These are phyloP conservation scores for Barnettozyma pratensis DNA, from an alignment of 805 yeast species.

Conservation along the genomic window DNA sequence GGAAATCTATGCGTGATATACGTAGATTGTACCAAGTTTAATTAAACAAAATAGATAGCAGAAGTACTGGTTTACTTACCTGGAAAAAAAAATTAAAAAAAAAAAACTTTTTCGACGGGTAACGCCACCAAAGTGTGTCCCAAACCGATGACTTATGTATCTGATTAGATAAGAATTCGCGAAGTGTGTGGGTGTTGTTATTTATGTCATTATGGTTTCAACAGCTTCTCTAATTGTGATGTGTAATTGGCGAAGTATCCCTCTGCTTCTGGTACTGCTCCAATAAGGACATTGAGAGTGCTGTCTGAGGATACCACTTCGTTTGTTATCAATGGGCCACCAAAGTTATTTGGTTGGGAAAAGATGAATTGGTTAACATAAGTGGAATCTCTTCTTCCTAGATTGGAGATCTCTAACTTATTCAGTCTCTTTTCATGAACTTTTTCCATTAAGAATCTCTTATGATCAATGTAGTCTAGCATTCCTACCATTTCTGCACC, in stretches of 20 bases:
- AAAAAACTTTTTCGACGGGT: not conserved
- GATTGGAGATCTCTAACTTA: constrained; percentile 7
- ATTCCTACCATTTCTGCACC: constrained; percentile 8
- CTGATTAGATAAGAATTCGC: not conserved
- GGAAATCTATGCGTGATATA: not conserved
- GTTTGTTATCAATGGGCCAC: constrained; percentile 5
- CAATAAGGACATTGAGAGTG: constrained; percentile 1
- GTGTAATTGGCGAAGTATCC: not conserved
- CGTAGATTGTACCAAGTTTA: not conserved
- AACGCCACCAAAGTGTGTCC: not conserved
- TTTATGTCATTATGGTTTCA: not conserved
- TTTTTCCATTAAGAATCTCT: not conserved
- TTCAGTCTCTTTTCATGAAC: not conserved
- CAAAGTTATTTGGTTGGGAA: constrained; percentile 10
- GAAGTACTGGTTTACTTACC: not conserved
- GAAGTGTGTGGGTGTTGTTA: not conserved
- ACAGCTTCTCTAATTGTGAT: not conserved
- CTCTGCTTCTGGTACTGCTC: not conserved
- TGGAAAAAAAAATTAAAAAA: not conserved
- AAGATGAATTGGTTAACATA: constrained; percentile 2
- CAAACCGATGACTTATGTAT: constrained; percentile 1
- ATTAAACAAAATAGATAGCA: not conserved
- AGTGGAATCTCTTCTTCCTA: constrained; percentile 1
- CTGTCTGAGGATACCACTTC: constrained; percentile 6
- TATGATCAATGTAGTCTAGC: constrained; percentile 1